Base-by-base conservation (phyloP, 352 stramenopile species). In the Globisporangium barbulae region DNA sequence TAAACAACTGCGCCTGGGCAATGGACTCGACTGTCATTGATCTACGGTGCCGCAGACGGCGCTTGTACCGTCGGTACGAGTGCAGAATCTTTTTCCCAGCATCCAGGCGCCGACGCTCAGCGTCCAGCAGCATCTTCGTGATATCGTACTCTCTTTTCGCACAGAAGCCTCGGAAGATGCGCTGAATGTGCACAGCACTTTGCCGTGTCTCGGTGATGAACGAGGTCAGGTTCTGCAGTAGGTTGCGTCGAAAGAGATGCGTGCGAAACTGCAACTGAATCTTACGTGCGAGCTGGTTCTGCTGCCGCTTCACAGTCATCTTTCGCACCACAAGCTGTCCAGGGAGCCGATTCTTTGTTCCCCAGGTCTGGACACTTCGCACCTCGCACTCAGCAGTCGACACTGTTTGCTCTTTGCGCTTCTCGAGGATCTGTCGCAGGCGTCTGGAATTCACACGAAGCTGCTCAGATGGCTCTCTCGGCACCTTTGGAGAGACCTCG, bases 21-120 rank as follows among this genome's bases (percentile, higher is more conserved):
- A 90, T 69, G 0, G 77, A 75, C 59, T 85, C 76, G 3, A 90
- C 72, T 0, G 81, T 88, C 68, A 90, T 83, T 5, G 75, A 85
- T 2, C 67, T 64, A 30, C 73, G 78, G 33, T 90, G 76, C 5
- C 61, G 71, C 35, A 69, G 63, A 7, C 71, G 76, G 8, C 81
- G 74, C 50, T 71, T 75, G 62, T 72, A 83, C 8, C 76, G 75
- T 33, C 78, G 71, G 45, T 79, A 90, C 25, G 72, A 28, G 31
- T 76, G 78, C 50, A 71, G 66, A 13, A 90, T 86, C 3, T 22
- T 72, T 2, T 68, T 68, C 8, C 65, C 72, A 12, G 81, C 73
- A 30, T 42, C 13, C 2, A 59, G 25, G 8, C 65, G 77, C 30
- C 42, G 39, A 0, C 61, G 64, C 12, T 74, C 70, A 15, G 69